A percentile compares a stretch with the other conserved stretches of the same genome.
phyloP scores from a whole-genome alignment of 257 asterid species.

The Dorcoceras hygrometricum region DNA sequence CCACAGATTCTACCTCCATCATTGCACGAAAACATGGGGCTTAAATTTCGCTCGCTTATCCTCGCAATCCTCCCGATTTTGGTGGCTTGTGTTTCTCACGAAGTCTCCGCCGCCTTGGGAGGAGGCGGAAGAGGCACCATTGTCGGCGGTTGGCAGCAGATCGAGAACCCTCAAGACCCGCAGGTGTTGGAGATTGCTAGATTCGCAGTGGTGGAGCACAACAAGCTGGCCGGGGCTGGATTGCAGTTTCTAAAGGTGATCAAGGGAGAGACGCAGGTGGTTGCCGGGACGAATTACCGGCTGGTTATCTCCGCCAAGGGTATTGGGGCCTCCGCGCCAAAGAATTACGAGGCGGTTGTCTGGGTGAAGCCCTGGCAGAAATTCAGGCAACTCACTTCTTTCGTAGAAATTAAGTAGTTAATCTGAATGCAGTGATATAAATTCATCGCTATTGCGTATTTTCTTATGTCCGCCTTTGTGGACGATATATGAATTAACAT shows the following conservation, averaged over 20 bases:
- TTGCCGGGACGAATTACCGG: conserved; percentile 21
- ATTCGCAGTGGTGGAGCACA: conserved; percentile 19
- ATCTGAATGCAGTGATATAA: no score
- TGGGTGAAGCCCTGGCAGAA: conserved; percentile 22
- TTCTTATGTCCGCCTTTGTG: no score
- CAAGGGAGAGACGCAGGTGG: conserved; percentile 9
- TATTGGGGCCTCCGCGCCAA: background rate
- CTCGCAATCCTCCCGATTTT: background rate
- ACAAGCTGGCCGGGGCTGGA: conserved; percentile 10
- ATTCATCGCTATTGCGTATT: background rate
- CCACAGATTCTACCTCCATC: background rate
- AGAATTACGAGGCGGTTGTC: conserved; percentile 8
- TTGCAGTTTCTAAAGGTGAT: conserved; percentile 22
- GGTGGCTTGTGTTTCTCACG: background rate
- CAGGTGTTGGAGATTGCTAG: background rate
- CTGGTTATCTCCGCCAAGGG: conserved; percentile 19
- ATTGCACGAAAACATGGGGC: background rate
- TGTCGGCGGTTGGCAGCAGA: conserved; percentile 11
- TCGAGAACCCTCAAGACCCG: background rate
- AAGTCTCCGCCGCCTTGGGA: conserved; percentile 14
- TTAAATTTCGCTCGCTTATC: background rate
- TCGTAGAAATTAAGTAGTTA: background rate
- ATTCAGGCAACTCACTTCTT: conserved; percentile 25
- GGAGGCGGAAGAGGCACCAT: background rate
- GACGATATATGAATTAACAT: no score